Base-by-base conservation (phyloP, 257 asterid genomes). In the Lithospermum erythrorhizon region DNA sequence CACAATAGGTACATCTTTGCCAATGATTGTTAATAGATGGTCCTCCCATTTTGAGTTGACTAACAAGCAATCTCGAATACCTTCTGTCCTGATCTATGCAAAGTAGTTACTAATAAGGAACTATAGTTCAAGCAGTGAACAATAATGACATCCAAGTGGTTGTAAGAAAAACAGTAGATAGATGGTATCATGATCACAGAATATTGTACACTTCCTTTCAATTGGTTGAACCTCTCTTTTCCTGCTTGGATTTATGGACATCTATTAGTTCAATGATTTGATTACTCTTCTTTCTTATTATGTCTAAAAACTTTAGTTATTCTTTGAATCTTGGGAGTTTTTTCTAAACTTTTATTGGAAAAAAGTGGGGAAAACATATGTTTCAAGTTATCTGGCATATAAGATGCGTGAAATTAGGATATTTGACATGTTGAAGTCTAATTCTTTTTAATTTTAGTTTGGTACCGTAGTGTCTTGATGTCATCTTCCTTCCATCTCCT, bases 401-500 rank as follows among this genome's bases (percentile, higher is more conserved):
- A 13, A 11, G 49, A 41, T 13, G 16, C 63, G 20, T 55, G 14
- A 37, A 69, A 24, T 53, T 65, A 49, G 47, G 60, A 52, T 60
- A 54, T 54, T 24, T 62, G 55, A 62, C 45, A 13, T 23, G 14
- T 22, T 22, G 19, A 27, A 56, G 18, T 23, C 2, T 4, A 35
- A 27, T 53, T 19, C 23, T 19, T 53, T n/a, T 53, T 23, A 9
- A 53, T 18, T 7, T 10, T n/a, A 56, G n/a, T 48, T 27, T 56
- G 9, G 58, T 45, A 19, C 0, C 6, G 47, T 47, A 6, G 61
- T 41, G 27, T 59, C 16, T 57, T 20, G 54, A 57, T 66, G 47
- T 25, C 27, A 54, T 49, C 21, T 57, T 48, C 53, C 16, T 61
- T 55, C 58, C 70, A 55, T 57, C 74, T 51, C 67, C 53, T 73